Evolutionary conservation across 2,329 filamentous ascomycete species (phyloP).

Genomic region (Botrytis tulipae): DNA sequence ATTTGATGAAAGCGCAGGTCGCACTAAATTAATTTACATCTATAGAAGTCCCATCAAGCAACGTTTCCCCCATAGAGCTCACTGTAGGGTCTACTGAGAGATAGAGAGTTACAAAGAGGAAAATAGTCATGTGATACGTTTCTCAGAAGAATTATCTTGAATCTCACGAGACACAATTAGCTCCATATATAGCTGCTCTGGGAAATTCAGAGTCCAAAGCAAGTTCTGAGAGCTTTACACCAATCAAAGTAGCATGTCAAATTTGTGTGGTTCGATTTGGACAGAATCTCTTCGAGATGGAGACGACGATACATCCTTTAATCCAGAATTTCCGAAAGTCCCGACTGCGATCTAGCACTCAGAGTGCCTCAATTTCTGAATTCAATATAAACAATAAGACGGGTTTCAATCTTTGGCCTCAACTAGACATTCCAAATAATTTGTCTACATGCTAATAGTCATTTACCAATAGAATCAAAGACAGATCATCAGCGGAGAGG

Average conservation of each 20-base stretch:
- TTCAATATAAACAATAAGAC: rapidly evolving
- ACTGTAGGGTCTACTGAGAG: not conserved
- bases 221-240: not conserved
- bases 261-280: not conserved
- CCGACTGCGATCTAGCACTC: not conserved
- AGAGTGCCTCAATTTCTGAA: not conserved
- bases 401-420: rapidly evolving
- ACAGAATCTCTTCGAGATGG: not conserved
- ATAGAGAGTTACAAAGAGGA: not conserved
- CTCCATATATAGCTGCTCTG: not conserved
- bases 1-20: not conserved
- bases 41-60: too few relatives aligned
- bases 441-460: not conserved
- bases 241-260: not conserved
- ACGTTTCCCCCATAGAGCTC: not conserved
- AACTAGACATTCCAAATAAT: not conserved
- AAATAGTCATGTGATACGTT: not conserved
- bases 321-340: not conserved
- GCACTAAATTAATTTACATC: not conserved
- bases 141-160: not conserved
- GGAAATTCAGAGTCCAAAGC: not conserved
- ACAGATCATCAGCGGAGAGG: not conserved
- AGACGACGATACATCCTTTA: not conserved
- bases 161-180: not conserved
- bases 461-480: not conserved